phyloP scores from a whole-genome alignment of 805 yeast species.

The Naumovozyma castellii region DNA sequence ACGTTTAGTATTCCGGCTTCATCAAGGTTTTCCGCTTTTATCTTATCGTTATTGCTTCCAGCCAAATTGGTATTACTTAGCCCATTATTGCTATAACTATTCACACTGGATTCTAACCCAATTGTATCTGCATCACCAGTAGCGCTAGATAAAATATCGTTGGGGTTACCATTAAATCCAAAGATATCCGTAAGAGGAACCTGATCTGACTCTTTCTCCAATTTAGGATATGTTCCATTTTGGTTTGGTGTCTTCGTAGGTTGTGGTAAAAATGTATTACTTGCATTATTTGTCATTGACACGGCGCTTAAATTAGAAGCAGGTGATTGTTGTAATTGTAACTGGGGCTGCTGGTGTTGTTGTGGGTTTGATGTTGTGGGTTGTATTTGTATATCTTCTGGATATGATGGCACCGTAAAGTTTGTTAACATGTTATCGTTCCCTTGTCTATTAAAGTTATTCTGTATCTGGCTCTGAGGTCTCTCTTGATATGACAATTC shows the following conservation, averaged over 20 bases:
- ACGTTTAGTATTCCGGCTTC: conserved; percentile 56
- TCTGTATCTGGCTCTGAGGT: neutral
- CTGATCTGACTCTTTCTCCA: neutral
- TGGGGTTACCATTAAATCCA: neutral
- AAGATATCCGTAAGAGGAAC: neutral
- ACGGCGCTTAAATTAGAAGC: neutral
- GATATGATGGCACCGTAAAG: neutral
- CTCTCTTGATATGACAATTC: no score
- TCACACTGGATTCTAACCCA: neutral
- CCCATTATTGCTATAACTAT: neutral
- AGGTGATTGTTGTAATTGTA: neutral
- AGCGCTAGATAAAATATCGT: neutral
- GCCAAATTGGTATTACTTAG: neutral
- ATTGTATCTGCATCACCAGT: neutral
- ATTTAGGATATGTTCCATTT: neutral
- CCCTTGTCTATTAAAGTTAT: neutral
- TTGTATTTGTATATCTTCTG: neutral
- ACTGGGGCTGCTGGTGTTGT: neutral
- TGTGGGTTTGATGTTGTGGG: neutral
- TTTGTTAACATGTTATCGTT: neutral
- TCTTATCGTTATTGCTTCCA: neutral
- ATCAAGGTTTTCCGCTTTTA: neutral
- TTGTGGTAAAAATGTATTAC: neutral
- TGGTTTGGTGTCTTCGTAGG: neutral
- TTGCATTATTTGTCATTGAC: neutral